phyloP scores from a whole-genome alignment of 2,329 filamentous ascomycete genomes.

The Botrytis pseudocinerea region DNA sequence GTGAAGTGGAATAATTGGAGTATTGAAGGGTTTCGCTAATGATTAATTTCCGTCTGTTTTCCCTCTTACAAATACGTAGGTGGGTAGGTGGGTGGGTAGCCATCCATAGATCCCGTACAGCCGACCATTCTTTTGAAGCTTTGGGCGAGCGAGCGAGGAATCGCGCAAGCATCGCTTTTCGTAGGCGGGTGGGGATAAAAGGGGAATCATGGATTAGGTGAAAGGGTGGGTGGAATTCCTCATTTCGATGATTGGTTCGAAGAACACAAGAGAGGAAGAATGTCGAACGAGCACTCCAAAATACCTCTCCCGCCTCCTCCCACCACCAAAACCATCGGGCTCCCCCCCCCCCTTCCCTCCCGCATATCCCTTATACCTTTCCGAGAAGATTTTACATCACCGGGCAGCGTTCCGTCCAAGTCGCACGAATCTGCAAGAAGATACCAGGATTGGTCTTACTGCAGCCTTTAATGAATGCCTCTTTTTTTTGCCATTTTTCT shows the following conservation, averaged over 20 bases:
- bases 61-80: background rate
- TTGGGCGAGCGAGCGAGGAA: background rate
- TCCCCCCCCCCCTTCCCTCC: constrained; percentile 1
- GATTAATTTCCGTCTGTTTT: no score
- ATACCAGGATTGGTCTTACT: constrained; percentile 2
- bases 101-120: background rate
- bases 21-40: no score
- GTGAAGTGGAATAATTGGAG: no score
- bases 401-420: background rate
- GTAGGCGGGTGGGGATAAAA: background rate
- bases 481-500: background rate
- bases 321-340: background rate
- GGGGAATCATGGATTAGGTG: background rate
- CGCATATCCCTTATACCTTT: background rate
- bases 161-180: background rate
- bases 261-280: background rate
- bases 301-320: background rate
- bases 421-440: constrained; percentile 17
- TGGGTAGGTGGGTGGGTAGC: background rate
- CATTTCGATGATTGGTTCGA: background rate
- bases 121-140: background rate
- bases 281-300: background rate
- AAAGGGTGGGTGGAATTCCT: background rate
- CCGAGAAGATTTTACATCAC: background rate
- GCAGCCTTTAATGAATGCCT: background rate